A percentile compares a stretch with the other conserved stretches of the same genome.
These are phyloP conservation scores for Penicillium thymicola DNA, from an alignment of 2,329 filamentous ascomycete species.

Conservation along the genomic window DNA sequence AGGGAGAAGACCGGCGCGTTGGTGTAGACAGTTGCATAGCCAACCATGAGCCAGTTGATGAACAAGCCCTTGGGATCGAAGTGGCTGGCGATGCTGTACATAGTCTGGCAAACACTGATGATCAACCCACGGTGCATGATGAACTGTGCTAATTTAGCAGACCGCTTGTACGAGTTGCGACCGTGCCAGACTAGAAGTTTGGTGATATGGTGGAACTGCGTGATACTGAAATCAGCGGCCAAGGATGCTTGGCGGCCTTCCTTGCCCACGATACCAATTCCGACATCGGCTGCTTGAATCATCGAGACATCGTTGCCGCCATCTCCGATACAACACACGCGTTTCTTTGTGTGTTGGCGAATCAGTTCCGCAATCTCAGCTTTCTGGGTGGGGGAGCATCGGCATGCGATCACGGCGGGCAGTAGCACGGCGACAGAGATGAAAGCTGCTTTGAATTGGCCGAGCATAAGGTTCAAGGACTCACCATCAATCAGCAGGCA, in stretches of 20 bases:
- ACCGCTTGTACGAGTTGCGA: slow-evolving; percentile 93
- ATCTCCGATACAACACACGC: slow-evolving; percentile 95
- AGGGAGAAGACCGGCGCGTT: slow-evolving; percentile 89
- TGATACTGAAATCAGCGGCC: slow-evolving; percentile 94
- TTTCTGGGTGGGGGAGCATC: slow-evolving; percentile 95
- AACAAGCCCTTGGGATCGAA: slow-evolving; percentile 95
- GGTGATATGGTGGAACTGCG: slow-evolving; percentile 90
- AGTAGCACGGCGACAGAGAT: slow-evolving; percentile 83
- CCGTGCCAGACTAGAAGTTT: slow-evolving; percentile 99
- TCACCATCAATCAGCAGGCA: slow-evolving; percentile 95
- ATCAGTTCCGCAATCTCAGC: slow-evolving; percentile 90
- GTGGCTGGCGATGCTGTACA: slow-evolving; percentile 89
- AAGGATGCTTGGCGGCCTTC: slow-evolving; percentile 92
- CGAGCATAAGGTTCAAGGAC: slow-evolving; percentile 77
- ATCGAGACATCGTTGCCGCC: slow-evolving; percentile 98
- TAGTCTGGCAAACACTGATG: slow-evolving; percentile 92
- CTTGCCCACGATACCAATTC: slow-evolving; percentile 96
- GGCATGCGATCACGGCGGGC: slow-evolving; percentile 90
- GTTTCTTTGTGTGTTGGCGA: slow-evolving; percentile 85
- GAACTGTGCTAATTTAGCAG: slow-evolving; percentile 93
- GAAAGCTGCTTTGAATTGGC: slow-evolving; percentile 78
- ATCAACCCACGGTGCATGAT: slow-evolving; percentile 97
- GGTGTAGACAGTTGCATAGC: slow-evolving; percentile 94
- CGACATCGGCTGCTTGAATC: slow-evolving; percentile 98
- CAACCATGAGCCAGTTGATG: slow-evolving; percentile 94